Base-by-base conservation (phyloP, 345 rosid genomes). In the Excoecaria agallocha region DNA sequence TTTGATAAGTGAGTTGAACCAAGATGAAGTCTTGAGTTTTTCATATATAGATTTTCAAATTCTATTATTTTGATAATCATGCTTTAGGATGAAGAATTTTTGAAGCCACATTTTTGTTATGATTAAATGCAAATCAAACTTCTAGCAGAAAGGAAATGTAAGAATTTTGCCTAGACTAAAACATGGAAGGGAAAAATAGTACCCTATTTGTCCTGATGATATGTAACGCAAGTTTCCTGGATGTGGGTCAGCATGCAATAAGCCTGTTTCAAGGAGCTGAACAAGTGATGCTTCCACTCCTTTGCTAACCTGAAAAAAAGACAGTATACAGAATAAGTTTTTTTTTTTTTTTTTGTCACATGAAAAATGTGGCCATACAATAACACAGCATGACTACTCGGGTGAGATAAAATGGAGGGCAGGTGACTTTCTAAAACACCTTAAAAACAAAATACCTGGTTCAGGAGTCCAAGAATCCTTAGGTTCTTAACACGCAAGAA, bases 171-270 rank as follows among this genome's bases (percentile, higher is more conserved):
- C 66, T 64, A 62, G 2, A 57, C 74, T 3, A 60, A 55, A 30
- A 66, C 60, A 72, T 68, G 72, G 67, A 66, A 73, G 38, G 50
- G 12, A 56, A 54, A 81, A 25, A 67, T 37, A 9, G 57, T 92
- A 94, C 98, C 96, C 97, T 83, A 94, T 85, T 77, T 88, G 89
- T 85, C 93, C 90, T 30, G 97, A 86, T 80, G 93, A 58, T 12
- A 86, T 85, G 83, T 92, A 94, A 16, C 91, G 97, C 82, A 94
- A 75, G 83, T 94, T 94, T 82, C 98, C 98, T 72, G 98, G 88
- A 87, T 94, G 98, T 54, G 98, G 96, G 82, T 94, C 98, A 72
- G 97, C 98, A 88, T 94, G 98, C 86, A 94, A 81, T 68, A 94
- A 77, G 62, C 98, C 98, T 72, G 97, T 92, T 78, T 90, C 98